Percentiles rank a stretch among this genome's conserved stretches.
These are phyloP conservation scores for Leptographium lundbergii DNA, from an alignment of 2,329 filamentous ascomycete species.

Conservation along the genomic window DNA sequence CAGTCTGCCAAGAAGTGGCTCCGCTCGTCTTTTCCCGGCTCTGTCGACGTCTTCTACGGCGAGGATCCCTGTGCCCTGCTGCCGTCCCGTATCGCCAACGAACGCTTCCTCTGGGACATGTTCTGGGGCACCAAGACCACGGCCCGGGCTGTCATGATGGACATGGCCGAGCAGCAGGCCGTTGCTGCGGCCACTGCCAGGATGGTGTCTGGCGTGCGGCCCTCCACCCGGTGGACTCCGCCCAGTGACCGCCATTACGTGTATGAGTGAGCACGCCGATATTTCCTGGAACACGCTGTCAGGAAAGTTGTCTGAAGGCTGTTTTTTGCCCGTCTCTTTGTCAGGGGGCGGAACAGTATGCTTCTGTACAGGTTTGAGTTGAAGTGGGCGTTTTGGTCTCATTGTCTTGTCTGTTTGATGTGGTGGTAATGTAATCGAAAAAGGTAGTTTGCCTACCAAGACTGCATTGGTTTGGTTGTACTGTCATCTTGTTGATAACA, in stretches of 20 bases:
- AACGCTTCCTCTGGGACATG: background rate
- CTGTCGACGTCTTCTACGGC: conserved; percentile 12
- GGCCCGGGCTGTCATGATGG: background rate
- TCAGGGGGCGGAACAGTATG: no score
- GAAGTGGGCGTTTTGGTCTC: background rate
- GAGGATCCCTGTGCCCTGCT: conserved; percentile 2
- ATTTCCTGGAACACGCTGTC: no score
- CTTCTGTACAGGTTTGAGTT: no score
- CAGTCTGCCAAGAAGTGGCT: conserved; percentile 29
- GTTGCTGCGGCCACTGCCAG: background rate
- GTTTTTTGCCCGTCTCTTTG: no score
- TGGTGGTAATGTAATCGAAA: background rate
- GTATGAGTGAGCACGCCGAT: background rate
- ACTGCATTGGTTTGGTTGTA: background rate
- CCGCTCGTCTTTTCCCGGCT: conserved; percentile 3
- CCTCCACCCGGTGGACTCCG: background rate
- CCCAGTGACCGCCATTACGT: background rate
- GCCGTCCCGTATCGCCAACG: background rate
- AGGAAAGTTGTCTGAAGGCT: no score
- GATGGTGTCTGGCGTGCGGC: no score
- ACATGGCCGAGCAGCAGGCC: background rate
- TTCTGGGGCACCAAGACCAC: background rate
- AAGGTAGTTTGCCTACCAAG: background rate
- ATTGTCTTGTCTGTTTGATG: background rate
- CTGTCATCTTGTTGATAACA: background rate